Base-by-base conservation (phyloP, 2,329 filamentous ascomycete genomes). In the Trichophyton simii region DNA sequence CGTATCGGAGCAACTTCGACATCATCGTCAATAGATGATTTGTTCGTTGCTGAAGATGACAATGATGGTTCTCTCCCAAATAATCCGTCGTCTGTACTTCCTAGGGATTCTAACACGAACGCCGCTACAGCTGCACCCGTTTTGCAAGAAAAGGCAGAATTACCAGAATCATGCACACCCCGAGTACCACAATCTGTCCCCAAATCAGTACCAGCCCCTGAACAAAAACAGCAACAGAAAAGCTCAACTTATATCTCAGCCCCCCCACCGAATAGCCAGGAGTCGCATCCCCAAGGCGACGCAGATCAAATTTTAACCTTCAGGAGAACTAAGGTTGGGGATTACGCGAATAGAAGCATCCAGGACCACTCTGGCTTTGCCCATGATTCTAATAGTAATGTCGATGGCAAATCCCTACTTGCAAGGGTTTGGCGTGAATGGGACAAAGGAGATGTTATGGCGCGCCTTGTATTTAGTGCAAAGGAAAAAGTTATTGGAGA, bases 401-500 rank as follows among this genome's bases (percentile, higher is more conserved):
- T 15, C 31, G 31, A 11, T 25, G 8, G 13, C 3, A 54, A 31
- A 31, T 15, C 50, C 31, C 22, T 9, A 11, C 7, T 2, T 22
- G 28, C 7, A 7, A 20, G 13, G 9, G 8, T 13, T n/a, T 15
- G 22, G 28, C 50, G 50, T 15, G 13, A 22, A 20, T 54, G 18
- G 18, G 13, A 31, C 22, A 31, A 34, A 15, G 50, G 50, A 2
- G 72, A 76, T 52, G 42, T 73, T 6, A 61, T 72, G 22, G 67
- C 67, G 9, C 50, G 62, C 11, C 58, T 75, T 7, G 70, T 62
- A 46, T 73, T 72, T 67, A 71, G 73, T 4, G 64, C 67, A 38
- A 64, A 69, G 1, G 68, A 66, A 22, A 65, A 62, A 22, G 58
- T 64, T 3, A 66, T 75, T 61, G 73, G 73, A 3, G 54, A 67